These are phyloP conservation scores for Paramecium pentaurelia DNA, from an alignment of 73 alveolate genomes.

Conservation along the genomic window DNA sequence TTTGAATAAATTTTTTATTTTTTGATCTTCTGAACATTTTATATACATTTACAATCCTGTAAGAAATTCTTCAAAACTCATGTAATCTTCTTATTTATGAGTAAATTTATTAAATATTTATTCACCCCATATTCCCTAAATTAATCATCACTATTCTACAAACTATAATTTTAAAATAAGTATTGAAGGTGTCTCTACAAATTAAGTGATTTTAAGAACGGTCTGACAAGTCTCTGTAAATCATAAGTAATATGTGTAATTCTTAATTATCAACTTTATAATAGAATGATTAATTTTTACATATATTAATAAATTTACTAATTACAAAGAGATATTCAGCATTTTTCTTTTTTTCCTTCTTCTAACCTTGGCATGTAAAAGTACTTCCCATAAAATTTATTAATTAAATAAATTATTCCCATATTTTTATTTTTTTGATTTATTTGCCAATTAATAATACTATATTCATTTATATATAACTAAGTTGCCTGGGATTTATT, in stretches of 20 bases:
- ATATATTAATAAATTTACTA: background rate
- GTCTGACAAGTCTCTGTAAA: background rate
- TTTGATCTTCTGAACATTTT: background rate
- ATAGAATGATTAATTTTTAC: background rate
- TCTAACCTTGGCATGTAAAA: background rate
- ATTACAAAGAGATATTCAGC: background rate
- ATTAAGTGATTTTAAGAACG: background rate
- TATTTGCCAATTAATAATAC: background rate
- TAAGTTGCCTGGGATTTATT: conserved; percentile 5
- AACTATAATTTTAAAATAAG: conserved; percentile 4
- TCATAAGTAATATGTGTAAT: background rate
- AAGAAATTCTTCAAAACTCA: conserved; percentile 7
- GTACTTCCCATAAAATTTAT: background rate
- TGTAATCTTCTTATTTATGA: background rate
- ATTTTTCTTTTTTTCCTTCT: background rate
- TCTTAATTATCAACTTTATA: background rate
- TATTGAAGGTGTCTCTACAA: background rate
- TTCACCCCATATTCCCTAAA: conserved; percentile 49
- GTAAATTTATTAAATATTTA: background rate
- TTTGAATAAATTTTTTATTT: background rate
- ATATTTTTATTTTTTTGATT: background rate
- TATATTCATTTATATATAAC: background rate
- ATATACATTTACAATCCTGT: background rate
- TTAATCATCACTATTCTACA: background rate
- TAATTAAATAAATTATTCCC: background rate